These are phyloP conservation scores for Penicillium decumbens DNA, from an alignment of 2,329 filamentous ascomycete species.

Conservation along the genomic window DNA sequence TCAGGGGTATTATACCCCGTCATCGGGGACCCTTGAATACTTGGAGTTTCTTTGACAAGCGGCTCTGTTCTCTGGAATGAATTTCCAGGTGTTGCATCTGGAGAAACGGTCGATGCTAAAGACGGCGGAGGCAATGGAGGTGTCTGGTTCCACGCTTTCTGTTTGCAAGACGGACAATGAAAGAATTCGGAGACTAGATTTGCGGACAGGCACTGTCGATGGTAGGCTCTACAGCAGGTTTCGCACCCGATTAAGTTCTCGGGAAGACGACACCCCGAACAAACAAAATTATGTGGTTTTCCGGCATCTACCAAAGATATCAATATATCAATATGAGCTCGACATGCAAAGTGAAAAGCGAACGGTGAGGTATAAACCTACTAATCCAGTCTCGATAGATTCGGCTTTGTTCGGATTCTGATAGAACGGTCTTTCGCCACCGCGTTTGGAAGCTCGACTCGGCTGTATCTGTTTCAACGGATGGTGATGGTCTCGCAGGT, in stretches of 20 bases:
- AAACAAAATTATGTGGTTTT: slow-evolving; percentile 30
- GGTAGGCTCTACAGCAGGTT: slow-evolving; percentile 33
- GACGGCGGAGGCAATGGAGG: slow-evolving; percentile 2
- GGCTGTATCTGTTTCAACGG: slow-evolving; percentile 10
- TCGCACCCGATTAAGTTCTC: slow-evolving; percentile 25
- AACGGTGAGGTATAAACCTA: slow-evolving; percentile 12
- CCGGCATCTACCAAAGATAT: slow-evolving; percentile 21
- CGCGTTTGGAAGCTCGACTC: background rate
- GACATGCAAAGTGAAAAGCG: no score
- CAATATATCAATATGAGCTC: background rate
- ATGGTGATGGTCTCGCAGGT: background rate
- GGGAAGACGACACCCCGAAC: slow-evolving; percentile 26
- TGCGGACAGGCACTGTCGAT: slow-evolving; percentile 21
- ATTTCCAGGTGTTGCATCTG: background rate
- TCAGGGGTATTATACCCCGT: background rate
- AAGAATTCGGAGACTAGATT: slow-evolving; percentile 11
- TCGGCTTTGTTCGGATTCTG: slow-evolving; percentile 15
- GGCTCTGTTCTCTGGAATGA: background rate
- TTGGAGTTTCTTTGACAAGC: background rate
- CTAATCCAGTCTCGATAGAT: slow-evolving; percentile 32
- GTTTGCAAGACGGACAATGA: slow-evolving; percentile 26
- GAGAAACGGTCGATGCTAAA: background rate
- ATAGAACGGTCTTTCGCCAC: background rate
- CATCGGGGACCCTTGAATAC: background rate
- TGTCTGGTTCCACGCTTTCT: slow-evolving; percentile 21